Evolutionary conservation across 176 grass and related monocot species (phyloP), one percentile per base, ranked within the genome.

Genomic region (Panicum miliaceum): DNA sequence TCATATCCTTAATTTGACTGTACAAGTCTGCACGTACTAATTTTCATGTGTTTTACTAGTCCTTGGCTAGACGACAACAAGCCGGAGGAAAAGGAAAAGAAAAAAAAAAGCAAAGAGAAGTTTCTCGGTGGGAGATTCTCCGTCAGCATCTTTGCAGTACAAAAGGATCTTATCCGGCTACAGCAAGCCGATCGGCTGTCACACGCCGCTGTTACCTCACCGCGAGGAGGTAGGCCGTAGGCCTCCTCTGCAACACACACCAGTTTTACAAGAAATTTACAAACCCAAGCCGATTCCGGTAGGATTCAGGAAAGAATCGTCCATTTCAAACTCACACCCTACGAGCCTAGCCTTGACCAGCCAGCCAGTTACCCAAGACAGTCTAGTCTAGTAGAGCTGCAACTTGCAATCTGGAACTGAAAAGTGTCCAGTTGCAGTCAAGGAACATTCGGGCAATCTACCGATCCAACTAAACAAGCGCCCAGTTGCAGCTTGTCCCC

Each of bases 361-460:
- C n/a, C 20, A n/a, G 54, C 2, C 54, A 57, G 54, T n/a, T 19
- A 57, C 3, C 50, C 19, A 52, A 52, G 3, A 52, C 50, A 52
- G 50, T 52, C 53, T 23, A 6, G 0, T 4, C 6, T 40, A 52
- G 11, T 10, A 27, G 11, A 13, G 11, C 6, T 26, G 41, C 68
- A 46, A 46, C 40, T 71, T 71, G 68, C 68, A 46, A 47, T 47
- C 68, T 71, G n/a, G n/a, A n/a, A n/a, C n/a, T n/a, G 6, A 3
- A 41, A 10, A 46, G 40, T 1, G 37, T 12, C 56, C 56, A 59
- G 8, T 8, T 8, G 20, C 8, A 10, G 47, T 42, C 46, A 22
- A 40, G 82, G n/a, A 74, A 83, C 71, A 66, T 76, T 42, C 34
- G 71, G 29, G 12, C 29, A 8, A 73, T 15, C 52, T 32, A 47